phyloP scores from a whole-genome alignment of 176 grass and related monocot species.

The Juncus effusus region DNA sequence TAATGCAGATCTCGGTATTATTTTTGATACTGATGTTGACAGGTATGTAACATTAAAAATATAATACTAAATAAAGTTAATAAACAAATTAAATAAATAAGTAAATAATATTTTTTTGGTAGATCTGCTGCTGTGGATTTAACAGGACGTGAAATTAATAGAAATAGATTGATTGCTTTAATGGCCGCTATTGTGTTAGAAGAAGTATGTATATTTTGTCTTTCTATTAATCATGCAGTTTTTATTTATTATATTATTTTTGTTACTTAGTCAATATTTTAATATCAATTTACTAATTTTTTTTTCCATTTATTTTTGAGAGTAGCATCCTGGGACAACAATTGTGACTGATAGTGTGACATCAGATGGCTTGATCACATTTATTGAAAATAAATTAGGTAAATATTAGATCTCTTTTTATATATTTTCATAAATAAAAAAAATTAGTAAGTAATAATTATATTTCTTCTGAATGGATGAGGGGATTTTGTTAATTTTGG shows the following conservation, averaged over 20 bases:
- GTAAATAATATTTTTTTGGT: constrained; percentile 21
- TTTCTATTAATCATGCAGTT: not conserved
- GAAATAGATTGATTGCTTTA: constrained; percentile 87
- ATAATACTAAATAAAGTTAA: not conserved
- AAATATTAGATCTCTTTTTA: constrained; percentile 7
- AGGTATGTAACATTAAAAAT: constrained; percentile 42
- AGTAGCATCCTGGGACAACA: constrained; percentile 81
- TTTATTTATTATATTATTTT: not conserved
- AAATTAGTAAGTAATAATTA: constrained; percentile 12
- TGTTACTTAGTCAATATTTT: not conserved
- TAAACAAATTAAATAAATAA: not conserved
- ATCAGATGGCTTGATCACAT: constrained; percentile 87
- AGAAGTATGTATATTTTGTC: constrained; percentile 47
- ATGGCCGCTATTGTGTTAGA: constrained; percentile 92
- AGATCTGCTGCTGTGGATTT: constrained; percentile 96
- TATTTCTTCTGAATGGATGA: constrained; percentile 40
- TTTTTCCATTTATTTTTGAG: constrained; percentile 27
- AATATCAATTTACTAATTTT: constrained; percentile 14
- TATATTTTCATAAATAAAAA: constrained; percentile 20
- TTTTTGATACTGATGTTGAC: constrained; percentile 99
- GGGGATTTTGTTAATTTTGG: constrained; percentile 27
- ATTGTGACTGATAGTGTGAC: constrained; percentile 96
- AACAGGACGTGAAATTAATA: constrained; percentile 73
- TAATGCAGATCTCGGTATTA: constrained; percentile 94
- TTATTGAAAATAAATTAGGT: constrained; percentile 98